A percentile compares a stretch with the other conserved stretches of the same genome.
phyloP scores from a whole-genome alignment of 257 asterid genomes.

The Solanum ossicruentum region DNA sequence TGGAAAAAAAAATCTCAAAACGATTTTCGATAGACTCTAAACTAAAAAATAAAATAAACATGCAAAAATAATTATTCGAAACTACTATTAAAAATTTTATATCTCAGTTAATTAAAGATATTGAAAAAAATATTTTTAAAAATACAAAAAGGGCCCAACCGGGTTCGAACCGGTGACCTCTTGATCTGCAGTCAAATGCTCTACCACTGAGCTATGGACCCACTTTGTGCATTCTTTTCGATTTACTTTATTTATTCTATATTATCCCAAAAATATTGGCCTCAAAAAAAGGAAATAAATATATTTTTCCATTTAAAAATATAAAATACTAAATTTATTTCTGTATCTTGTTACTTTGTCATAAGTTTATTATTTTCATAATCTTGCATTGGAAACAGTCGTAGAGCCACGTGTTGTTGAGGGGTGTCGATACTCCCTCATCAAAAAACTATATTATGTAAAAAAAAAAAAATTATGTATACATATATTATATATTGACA shows the following conservation, averaged over 20 bases:
- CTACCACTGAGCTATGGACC: constrained; percentile 87
- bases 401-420: no score
- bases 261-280: no score
- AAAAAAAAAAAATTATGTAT: no score
- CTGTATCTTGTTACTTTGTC: not conserved
- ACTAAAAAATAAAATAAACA: not conserved
- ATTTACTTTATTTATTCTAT: not conserved
- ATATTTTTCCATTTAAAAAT: no score
- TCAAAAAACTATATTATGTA: no score
- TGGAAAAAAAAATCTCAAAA: not conserved
- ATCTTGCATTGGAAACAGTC: not conserved
- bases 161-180: constrained; percentile 38
- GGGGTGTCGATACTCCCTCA: no score
- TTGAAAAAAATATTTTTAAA: not conserved
- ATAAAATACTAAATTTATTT: not conserved
- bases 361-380: not conserved
- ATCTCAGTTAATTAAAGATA: not conserved
- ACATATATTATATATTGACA: no score
- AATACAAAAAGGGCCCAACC: constrained; percentile 11
- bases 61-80: not conserved
- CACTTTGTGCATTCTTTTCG: rapidly evolving
- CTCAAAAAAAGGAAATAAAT: no score
- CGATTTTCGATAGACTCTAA: not conserved
- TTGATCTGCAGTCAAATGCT: constrained; percentile 63
- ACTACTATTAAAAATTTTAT: not conserved